These are phyloP conservation scores for Scheffersomyces stipitis DNA, from an alignment of 805 yeast genomes.

Conservation along the genomic window DNA sequence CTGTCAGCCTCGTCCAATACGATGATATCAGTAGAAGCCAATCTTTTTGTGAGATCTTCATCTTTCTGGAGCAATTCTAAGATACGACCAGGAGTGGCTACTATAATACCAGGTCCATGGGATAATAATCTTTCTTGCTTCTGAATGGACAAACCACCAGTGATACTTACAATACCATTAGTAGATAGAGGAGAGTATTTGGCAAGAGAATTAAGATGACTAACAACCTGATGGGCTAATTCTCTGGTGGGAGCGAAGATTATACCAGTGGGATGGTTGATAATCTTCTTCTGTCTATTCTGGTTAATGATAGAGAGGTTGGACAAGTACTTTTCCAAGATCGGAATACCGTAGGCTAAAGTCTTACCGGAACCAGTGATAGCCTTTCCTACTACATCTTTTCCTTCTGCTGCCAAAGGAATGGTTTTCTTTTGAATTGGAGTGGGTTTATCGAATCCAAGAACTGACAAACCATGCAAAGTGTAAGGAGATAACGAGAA, in stretches of 20 bases:
- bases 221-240: constrained; percentile 88
- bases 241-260: constrained; percentile 96
- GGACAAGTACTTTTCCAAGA: constrained; percentile 62
- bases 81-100: constrained; percentile 95
- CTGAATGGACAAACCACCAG: constrained; percentile 94
- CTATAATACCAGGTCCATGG: constrained; percentile 75
- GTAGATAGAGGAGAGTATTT: constrained; percentile 51
- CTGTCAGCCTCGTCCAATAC: constrained; percentile 97
- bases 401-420: constrained; percentile 70
- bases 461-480: constrained; percentile 57
- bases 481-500: constrained; percentile 52
- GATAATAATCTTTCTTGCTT: constrained; percentile 82
- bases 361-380: constrained; percentile 98
- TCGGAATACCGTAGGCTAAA: constrained; percentile 91
- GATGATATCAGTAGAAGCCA: constrained; percentile 48
- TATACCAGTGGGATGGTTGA: constrained; percentile 60
- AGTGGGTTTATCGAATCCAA: constrained; percentile 72
- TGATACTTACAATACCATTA: constrained; percentile 68
- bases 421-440: constrained; percentile 77
- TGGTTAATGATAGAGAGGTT: constrained; percentile 16
- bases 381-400: constrained; percentile 92
- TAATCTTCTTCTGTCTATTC: constrained; percentile 15
- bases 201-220: constrained; percentile 64
- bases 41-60: constrained; percentile 40
- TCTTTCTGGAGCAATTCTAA: constrained; percentile 74